phyloP scores from a whole-genome alignment of 192 early-diverging fungal genomes.

The Coemansia sp. region DNA sequence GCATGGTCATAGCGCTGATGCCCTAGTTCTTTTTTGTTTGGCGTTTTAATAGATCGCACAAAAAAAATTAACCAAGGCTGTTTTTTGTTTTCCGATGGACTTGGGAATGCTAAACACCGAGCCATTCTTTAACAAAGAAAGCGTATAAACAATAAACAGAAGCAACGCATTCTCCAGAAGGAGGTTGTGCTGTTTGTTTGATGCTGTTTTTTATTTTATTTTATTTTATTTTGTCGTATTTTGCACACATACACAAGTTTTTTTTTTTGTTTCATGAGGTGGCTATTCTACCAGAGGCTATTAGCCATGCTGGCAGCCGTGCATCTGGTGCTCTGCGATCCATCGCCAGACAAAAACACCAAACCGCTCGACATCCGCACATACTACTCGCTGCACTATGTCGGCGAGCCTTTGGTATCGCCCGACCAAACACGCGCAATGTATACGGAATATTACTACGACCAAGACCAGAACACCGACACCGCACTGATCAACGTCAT shows the following conservation, averaged over 20 bases:
- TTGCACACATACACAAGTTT: background rate
- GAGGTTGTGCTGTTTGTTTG: too few species aligned
- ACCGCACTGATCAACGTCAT: constrained; percentile 27
- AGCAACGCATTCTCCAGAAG: too few species aligned
- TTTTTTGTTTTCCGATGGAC: too few species aligned
- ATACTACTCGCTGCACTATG: constrained; percentile 25
- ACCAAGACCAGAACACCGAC: constrained; percentile 27
- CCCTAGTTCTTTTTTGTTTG: constrained; percentile 11
- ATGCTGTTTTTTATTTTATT: too few species aligned
- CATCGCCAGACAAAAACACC: constrained; percentile 8
- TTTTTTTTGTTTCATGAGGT: background rate
- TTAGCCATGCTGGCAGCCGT: background rate
- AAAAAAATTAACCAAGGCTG: too few species aligned
- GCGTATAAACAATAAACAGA: too few species aligned
- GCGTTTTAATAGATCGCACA: background rate
- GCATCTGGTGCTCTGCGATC: background rate
- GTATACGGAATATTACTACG: constrained; percentile 25
- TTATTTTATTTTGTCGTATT: background rate
- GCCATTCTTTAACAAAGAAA: too few species aligned
- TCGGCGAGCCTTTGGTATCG: constrained; percentile 23
- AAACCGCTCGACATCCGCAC: constrained; percentile 30
- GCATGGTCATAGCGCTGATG: constrained; percentile 45
- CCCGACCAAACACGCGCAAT: constrained; percentile 26
- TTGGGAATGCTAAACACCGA: too few species aligned
- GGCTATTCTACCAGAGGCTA: background rate